These are phyloP conservation scores for Polyporus tsugae DNA, from an alignment of 1,284 basidiomycete genomes.

Conservation along the genomic window DNA sequence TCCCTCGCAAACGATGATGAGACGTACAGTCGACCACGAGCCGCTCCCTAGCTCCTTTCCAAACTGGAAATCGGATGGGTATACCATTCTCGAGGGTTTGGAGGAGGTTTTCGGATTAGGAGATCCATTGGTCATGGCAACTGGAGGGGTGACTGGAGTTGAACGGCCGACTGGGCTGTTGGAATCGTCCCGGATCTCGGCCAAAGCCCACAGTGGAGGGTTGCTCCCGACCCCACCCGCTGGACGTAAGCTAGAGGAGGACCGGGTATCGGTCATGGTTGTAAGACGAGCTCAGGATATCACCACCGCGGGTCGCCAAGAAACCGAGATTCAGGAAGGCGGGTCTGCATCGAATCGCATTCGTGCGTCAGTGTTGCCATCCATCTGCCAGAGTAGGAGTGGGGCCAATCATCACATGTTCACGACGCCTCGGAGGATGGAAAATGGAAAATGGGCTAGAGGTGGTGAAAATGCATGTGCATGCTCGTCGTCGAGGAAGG, in stretches of 20 bases:
- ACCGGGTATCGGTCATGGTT: background rate
- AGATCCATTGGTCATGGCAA: conserved; percentile 5
- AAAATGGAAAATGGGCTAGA: too few species aligned
- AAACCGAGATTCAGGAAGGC: background rate
- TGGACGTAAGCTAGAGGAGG: background rate
- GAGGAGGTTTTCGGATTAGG: conserved; percentile 1
- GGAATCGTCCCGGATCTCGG: conserved; percentile 17
- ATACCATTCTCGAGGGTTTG: conserved; percentile 20
- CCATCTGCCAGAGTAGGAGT: conserved; percentile 13
- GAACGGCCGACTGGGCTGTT: conserved; percentile 2
- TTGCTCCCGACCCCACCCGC: conserved; percentile 3
- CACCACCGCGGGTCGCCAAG: conserved; percentile 6
- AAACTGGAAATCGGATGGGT: conserved; percentile 28
- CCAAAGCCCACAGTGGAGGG: conserved; percentile 15
- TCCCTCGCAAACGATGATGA: background rate
- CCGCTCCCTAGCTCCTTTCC: conserved; percentile 29
- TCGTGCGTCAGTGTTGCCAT: conserved; percentile 12
- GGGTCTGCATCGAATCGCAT: conserved; percentile 8
- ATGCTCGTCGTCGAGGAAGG: conserved; percentile 3
- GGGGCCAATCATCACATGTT: conserved; percentile 19
- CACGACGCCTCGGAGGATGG: background rate
- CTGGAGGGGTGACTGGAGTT: conserved; percentile 18
- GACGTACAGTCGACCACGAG: conserved; percentile 31
- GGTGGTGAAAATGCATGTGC: background rate
- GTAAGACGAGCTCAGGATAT: conserved; percentile 2